Evolutionary conservation across 2,329 filamentous ascomycete species (phyloP).

Genomic region (Botrytis aclada): DNA sequence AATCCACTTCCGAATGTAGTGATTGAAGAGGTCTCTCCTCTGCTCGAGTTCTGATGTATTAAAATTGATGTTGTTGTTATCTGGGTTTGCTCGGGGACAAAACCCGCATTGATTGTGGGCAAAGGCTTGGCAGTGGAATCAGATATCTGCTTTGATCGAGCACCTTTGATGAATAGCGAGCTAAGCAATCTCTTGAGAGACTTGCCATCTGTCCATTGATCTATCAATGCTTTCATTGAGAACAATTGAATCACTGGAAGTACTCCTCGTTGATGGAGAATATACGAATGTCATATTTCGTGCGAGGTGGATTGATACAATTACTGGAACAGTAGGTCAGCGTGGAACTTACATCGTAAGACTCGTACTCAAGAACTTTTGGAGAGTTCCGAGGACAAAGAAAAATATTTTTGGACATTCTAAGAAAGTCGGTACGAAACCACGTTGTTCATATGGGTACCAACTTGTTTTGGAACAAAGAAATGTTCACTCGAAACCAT

Average conservation of each 20-base stretch:
- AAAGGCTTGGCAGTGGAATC: not conserved
- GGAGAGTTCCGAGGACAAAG: not conserved
- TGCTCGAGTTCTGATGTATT: not conserved
- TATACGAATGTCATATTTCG: not conserved
- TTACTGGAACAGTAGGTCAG: not conserved
- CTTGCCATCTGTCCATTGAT: not conserved
- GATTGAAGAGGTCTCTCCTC: not conserved
- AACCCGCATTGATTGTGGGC: not conserved
- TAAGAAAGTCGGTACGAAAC: not conserved
- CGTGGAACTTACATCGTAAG: not conserved
- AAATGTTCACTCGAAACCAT: not conserved
- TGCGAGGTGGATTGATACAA: not conserved
- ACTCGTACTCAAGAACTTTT: not conserved
- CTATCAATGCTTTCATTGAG: not conserved
- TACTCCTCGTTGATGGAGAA: not conserved
- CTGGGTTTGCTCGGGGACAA: not conserved
- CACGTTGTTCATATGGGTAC: not conserved
- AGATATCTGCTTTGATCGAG: not conserved
- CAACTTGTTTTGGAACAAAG: not conserved
- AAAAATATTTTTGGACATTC: not conserved
- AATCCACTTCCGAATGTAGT: not conserved
- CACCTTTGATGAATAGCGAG: not conserved
- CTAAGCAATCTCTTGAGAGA: constrained; percentile 1
- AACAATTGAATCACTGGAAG: not conserved
- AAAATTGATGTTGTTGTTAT: not conserved